Conservation (phyloP, 805 yeast genomes). For the Monosporozyma yasuniensis region DNA sequence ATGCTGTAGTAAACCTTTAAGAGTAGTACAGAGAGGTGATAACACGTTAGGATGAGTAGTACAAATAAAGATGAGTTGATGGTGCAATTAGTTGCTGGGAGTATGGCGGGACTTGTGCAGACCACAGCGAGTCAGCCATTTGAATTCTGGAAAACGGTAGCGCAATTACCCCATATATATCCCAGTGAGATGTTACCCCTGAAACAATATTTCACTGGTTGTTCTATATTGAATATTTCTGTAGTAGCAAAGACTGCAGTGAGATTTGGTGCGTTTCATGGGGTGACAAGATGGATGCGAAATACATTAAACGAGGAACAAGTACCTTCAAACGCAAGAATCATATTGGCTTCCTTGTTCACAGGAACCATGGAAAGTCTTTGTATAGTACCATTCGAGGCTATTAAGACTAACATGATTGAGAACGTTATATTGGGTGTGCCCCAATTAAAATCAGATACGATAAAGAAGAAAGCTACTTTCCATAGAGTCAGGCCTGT, state of each 20-base stretch:
- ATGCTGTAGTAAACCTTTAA: background rate
- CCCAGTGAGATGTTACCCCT: conserved; percentile 10
- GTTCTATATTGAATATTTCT: conserved; percentile 69
- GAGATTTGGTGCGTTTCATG: conserved; percentile 54
- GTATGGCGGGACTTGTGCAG: conserved; percentile 52
- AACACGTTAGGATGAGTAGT: background rate
- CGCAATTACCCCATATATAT: conserved; percentile 43
- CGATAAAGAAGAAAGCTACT: conserved; percentile 22
- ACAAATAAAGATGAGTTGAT: background rate
- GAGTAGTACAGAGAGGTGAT: background rate
- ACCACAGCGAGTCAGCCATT: conserved; percentile 62
- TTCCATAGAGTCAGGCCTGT: conserved; percentile 20
- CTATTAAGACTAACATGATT: conserved; percentile 69
- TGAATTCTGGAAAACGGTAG: conserved; percentile 57
- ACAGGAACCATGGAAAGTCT: conserved; percentile 79
- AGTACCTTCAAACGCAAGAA: conserved; percentile 51
- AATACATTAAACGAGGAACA: conserved; percentile 37
- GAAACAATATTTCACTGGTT: conserved; percentile 45
- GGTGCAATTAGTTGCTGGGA: conserved; percentile 22
- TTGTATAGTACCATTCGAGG: conserved; percentile 86
- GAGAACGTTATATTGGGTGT: conserved; percentile 37
- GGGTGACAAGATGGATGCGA: conserved; percentile 46
- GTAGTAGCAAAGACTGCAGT: conserved; percentile 63
- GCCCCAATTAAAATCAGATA: conserved; percentile 5
- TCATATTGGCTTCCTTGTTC: conserved; percentile 74